These are phyloP conservation scores for Athelia sp. DNA, from an alignment of 1,284 basidiomycete genomes.

Conservation along the genomic window DNA sequence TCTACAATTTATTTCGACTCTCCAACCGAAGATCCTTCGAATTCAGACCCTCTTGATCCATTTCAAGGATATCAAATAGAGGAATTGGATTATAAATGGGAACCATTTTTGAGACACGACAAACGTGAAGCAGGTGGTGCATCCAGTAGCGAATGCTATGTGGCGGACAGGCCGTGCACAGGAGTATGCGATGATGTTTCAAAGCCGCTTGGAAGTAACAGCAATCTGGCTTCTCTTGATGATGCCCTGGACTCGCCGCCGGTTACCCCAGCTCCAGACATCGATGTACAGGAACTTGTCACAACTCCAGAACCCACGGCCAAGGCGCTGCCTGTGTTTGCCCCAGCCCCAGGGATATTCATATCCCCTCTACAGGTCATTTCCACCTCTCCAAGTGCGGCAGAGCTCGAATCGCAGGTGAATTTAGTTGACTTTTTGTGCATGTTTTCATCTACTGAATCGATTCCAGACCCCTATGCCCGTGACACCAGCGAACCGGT, in stretches of 20 bases:
- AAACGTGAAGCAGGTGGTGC: slow-evolving; percentile 15
- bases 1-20: slow-evolving; percentile 43
- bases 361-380: slow-evolving; percentile 39
- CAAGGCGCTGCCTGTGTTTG: slow-evolving; percentile 22
- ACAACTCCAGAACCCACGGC: slow-evolving; percentile 1
- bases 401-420: no score
- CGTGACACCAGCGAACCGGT: background rate
- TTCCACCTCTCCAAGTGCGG: background rate
- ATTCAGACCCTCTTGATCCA: slow-evolving; percentile 33
- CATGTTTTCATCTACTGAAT: background rate
- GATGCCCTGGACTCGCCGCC: background rate
- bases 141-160: background rate
- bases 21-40: slow-evolving; percentile 43
- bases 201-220: background rate
- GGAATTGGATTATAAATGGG: slow-evolving; percentile 53
- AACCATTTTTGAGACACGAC: slow-evolving; percentile 36
- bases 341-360: slow-evolving; percentile 38
- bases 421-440: background rate
- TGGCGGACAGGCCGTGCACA: background rate
- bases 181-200: background rate
- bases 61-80: slow-evolving; percentile 29
- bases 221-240: background rate
- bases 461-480: background rate
- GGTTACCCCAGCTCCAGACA: background rate
- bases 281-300: background rate